Percentiles rank a stretch among this genome's conserved stretches.
These are phyloP conservation scores for Saccharomycopsis sp. DNA, from an alignment of 805 yeast species.

Conservation along the genomic window DNA sequence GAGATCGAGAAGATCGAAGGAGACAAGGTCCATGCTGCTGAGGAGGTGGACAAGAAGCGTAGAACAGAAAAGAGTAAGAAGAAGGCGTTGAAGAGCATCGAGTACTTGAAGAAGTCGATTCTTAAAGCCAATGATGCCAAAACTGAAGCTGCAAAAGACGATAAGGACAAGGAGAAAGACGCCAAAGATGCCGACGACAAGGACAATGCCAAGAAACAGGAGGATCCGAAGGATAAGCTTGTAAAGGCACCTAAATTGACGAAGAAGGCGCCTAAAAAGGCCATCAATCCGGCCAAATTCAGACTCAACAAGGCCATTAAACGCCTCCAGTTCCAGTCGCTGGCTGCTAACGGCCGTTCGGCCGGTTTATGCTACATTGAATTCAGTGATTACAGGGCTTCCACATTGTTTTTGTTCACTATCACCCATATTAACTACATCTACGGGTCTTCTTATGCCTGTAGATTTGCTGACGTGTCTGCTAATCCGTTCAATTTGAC, in stretches of 20 bases:
- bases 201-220: conserved; percentile 1
- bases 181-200: neutral
- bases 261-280: neutral
- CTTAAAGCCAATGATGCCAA: neutral
- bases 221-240: conserved; percentile 2
- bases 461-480: neutral
- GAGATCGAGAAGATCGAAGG: conserved; percentile 1
- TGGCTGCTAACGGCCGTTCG: neutral
- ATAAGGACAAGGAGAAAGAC: neutral
- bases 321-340: neutral
- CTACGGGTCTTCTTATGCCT: neutral
- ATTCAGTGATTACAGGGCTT: conserved; percentile 2
- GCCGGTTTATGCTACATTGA: conserved; percentile 2
- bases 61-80: neutral
- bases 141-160: neutral
- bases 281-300: neutral
- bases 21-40: neutral
- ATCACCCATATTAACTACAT: neutral
- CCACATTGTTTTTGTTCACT: conserved; percentile 2
- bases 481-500: neutral
- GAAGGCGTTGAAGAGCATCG: neutral
- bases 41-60: neutral
- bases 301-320: neutral
- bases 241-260: conserved; percentile 2
- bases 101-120: neutral